phyloP scores from a whole-genome alignment of 2,329 filamentous ascomycete species.

The Trichothecium roseum region DNA sequence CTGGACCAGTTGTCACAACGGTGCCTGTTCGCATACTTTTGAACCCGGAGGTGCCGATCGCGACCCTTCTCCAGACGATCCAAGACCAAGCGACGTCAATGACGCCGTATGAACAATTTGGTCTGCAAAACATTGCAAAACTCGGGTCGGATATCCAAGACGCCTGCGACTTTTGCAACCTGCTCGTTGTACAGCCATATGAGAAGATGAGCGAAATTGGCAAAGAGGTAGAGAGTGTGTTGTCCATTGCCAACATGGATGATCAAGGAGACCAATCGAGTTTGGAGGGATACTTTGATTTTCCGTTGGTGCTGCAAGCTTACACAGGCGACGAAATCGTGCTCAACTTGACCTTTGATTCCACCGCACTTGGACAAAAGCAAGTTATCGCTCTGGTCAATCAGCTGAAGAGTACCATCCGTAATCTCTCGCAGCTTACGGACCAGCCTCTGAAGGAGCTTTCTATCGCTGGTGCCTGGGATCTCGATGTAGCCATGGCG shows the following conservation, averaged over 20 bases:
- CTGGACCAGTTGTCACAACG: slow-evolving; percentile 8
- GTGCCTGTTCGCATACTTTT: slow-evolving; percentile 6
- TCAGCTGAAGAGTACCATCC: slow-evolving; percentile 8
- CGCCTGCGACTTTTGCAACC: slow-evolving; percentile 11
- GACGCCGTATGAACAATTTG: slow-evolving; percentile 11
- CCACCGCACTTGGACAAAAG: slow-evolving; percentile 2
- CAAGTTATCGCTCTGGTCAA: slow-evolving; percentile 7
- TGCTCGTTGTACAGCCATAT: slow-evolving; percentile 9
- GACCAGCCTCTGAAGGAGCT: neutral
- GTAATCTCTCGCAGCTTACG: slow-evolving; percentile 3
- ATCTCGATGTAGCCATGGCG: neutral
- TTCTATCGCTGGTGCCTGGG: slow-evolving; percentile 1
- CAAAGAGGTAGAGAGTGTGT: neutral
- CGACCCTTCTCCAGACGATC: slow-evolving; percentile 5
- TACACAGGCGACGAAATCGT: slow-evolving; percentile 1
- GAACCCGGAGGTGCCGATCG: slow-evolving; percentile 1
- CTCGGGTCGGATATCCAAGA: slow-evolving; percentile 6
- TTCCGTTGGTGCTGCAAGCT: slow-evolving; percentile 5
- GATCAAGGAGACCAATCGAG: slow-evolving; percentile 14
- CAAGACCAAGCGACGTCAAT: slow-evolving; percentile 9
- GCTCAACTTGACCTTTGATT: slow-evolving; percentile 3
- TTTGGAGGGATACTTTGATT: slow-evolving; percentile 10
- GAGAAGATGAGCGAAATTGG: slow-evolving; percentile 1
- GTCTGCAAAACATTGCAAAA: slow-evolving; percentile 13
- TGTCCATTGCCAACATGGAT: neutral